These are phyloP conservation scores for Deuterostichococcus epilithicus DNA, from an alignment of 139 green algal genomes.

Conservation along the genomic window DNA sequence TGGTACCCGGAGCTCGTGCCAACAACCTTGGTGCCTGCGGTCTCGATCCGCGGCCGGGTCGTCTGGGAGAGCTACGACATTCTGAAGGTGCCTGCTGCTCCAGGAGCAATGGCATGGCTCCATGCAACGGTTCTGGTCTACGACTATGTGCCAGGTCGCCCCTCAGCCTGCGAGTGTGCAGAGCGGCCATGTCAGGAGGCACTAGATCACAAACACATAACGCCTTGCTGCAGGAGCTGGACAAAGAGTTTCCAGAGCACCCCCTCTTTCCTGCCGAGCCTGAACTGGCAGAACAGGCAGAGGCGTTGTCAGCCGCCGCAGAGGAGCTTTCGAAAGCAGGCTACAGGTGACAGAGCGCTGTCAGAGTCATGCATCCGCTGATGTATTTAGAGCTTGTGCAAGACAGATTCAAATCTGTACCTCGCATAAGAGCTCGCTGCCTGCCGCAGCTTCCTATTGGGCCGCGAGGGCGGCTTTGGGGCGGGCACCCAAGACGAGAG, in stretches of 20 bases:
- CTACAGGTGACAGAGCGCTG: too few species aligned
- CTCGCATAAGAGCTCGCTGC: too few species aligned
- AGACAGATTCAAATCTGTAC: too few species aligned
- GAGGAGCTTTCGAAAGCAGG: background rate
- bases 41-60: constrained; percentile 21
- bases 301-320: background rate
- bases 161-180: background rate
- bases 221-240: constrained; percentile 13
- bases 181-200: background rate
- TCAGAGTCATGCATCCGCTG: too few species aligned
- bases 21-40: constrained; percentile 15
- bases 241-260: constrained; percentile 19
- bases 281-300: background rate
- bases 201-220: background rate
- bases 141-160: background rate
- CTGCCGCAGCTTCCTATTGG: background rate
- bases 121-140: background rate
- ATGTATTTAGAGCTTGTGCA: too few species aligned
- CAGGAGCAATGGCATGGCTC: background rate
- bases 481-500: background rate
- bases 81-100: constrained; percentile 2
- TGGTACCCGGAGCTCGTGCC: constrained; percentile 30
- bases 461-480: background rate
- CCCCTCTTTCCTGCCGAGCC: constrained; percentile 10
- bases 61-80: constrained; percentile 32